Base-by-base conservation (phyloP, 495 filamentous ascomycete genomes). In the Cercophora newfieldiana region DNA sequence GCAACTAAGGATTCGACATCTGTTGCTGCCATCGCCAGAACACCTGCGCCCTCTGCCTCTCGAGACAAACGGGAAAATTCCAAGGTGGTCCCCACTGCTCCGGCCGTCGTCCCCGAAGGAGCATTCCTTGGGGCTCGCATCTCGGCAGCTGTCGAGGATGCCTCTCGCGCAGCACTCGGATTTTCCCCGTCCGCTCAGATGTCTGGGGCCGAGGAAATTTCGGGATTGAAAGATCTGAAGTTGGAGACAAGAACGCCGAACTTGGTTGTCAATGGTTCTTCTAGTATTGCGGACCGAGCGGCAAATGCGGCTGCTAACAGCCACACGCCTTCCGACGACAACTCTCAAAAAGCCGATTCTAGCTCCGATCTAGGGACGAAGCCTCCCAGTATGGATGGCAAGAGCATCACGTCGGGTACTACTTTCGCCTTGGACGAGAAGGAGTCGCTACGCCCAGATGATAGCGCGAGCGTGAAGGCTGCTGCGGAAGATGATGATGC, bases 361-460 rank as follows among this genome's bases (percentile, higher is more conserved):
- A 80, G 81, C 83, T 79, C 93, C 74, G 69, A 92, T 76, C 70
- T 94, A 80, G 73, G 94, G 7, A 93, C 88, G 3, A 97, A 96
- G 75, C 89, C 91, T 44, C 89, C 91, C 51, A 97, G 92, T 71
- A 81, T 96, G 19, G 93, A 96, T 72, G 92, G 90, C 28, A 97
- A 96, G 77, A 97, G 93, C 75, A 90, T 94, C 70, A 90, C 91
- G 14, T 97, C 94, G 21, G 92, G 90, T 19, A 94, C 90, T 1
- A 96, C 93, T 2, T 96, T 95, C 77, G 93, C 91, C 18, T 80
- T 97, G 75, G 94, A 97, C 72, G 94, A 97, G 76, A 97, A 97
- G 72, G 93, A 97, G 69, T 97, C 94, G 12, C 81, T 97, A 29
- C 89, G 92, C 2, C 94, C 93, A 3, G 94, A 97, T 79, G 94